Base-by-base conservation (phyloP, 139 green algal species). In the Coccomyxa sp. region DNA sequence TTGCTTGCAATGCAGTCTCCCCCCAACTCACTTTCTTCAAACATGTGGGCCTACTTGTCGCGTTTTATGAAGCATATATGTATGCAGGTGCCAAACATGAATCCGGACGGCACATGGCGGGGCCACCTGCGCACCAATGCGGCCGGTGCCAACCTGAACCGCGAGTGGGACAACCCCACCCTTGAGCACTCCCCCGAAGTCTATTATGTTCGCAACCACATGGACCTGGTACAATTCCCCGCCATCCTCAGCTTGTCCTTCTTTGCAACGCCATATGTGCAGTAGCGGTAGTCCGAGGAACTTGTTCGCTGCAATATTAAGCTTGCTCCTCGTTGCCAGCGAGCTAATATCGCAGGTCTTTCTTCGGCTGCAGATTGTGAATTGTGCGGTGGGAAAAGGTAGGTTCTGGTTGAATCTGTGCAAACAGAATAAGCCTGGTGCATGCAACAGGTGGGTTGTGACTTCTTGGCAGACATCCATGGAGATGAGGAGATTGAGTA, bases 121-220 rank as follows among this genome's bases (percentile, higher is more conserved):
- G 94, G 94, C 17, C 92, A 96, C 86, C 82, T 97, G 84, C 89
- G 94, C 79, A 95, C 90, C 81, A 98, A 98, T 77, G 94, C 93
- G 12, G 90, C 89, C 1, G 94, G 94, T 32, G 86, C 88, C 51
- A 97, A 98, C 88, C 86, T 98, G 30, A 98, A 98, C 85, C 82
- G 94, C 0, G 90, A 88, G 58, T 97, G 93, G 91, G 82, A 76
- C 23, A 78, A 86, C 1, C 90, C 92, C 45, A 87, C 59, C 57
- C 16, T 81, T 27, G 89, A 93, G 13, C 38, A 79, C 3, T 85
- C 66, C 51, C 92, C 93, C 11, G 93, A 96, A 83, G 91, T 94
- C 32, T 84, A 83, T n/a, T 51, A 86, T 32, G 32, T 89, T 18
- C 84, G 84, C 11, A 78, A 51, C 21, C 14, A 30, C 27, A 77